Base-by-base conservation (phyloP, 139 green algal species). In the Micractinium sp. region DNA sequence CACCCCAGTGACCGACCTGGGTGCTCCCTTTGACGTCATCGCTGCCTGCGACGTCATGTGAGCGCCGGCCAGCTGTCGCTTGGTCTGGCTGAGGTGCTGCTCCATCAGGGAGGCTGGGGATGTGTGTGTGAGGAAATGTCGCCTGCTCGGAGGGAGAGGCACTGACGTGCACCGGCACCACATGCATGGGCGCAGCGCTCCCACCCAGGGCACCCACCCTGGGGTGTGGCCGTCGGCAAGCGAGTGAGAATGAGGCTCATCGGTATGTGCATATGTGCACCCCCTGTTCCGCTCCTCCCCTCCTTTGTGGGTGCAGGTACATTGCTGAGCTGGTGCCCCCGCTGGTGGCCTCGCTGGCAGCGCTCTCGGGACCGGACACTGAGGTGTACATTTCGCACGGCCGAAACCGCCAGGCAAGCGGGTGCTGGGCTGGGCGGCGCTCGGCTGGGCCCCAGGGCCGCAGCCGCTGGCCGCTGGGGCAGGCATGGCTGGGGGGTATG, bases 381-480 rank as follows among this genome's bases (percentile, higher is more conserved):
- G 38, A 66, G 67, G 29, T 87, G 22, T 56, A 76, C 38, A 80
- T 87, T 18, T 69, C 83, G 1, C 83, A 87, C 27, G 83, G 83
- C 29, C 66, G 83, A 36, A 87, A 87, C 67, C 83, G 83, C 13
- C 83, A 87, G 82, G 82, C 76, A 63, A 56, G 47, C 47, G 9
- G 47, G 47, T 16, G 47, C 47, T 56, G 47, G 47, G 47, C 47
- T 56, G 47, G 47, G 47, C 47, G 5, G 47, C 47, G 5, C 47
- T 16, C 7, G 5, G 47, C 47, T n/a, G n/a, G n/a, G n/a, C n/a
- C n/a, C n/a, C n/a, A n/a, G n/a, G n/a, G n/a, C n/a, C 74, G 35
- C 7, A 47, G 20, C 16, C 0, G 18, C 36, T 81, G 35, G 75
- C 20, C 31, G 16, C 31, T 56, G 35, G 35, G n/a, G 9, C 47